Conservation (phyloP, 2,329 filamentous ascomycete genomes). For the Nannizzia gypsea region DNA sequence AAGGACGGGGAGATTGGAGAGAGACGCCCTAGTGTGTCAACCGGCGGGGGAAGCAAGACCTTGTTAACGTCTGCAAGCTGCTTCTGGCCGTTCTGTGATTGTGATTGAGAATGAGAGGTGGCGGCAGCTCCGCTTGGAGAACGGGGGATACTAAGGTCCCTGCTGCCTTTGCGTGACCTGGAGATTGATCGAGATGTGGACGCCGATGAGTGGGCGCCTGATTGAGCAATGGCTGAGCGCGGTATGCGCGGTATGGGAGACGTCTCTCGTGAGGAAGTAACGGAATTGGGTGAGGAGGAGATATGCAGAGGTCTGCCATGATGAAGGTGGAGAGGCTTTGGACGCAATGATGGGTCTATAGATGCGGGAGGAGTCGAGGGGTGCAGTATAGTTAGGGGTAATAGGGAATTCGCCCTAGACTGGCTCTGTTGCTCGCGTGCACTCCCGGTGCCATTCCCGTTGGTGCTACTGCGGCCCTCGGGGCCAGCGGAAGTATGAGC, state of each 20-base stretch:
- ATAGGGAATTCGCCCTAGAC: slow-evolving; percentile 2
- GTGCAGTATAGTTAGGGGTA: slow-evolving; percentile 7
- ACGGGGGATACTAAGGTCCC: slow-evolving; percentile 54
- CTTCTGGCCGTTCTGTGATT: slow-evolving; percentile 41
- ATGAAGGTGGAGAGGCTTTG: slow-evolving; percentile 5
- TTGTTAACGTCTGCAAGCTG: slow-evolving; percentile 57
- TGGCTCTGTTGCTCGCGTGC: slow-evolving; percentile 3
- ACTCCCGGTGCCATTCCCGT: slow-evolving; percentile 1
- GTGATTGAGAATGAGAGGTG: background rate
- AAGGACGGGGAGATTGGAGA: background rate
- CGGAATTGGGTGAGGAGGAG: slow-evolving; percentile 33
- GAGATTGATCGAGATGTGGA: slow-evolving; percentile 29
- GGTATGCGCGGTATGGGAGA: slow-evolving; percentile 32
- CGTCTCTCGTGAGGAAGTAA: slow-evolving; percentile 38
- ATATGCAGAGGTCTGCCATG: slow-evolving; percentile 10
- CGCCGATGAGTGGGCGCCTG: slow-evolving; percentile 20
- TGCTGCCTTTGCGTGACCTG: slow-evolving; percentile 55
- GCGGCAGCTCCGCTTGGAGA: slow-evolving; percentile 26
- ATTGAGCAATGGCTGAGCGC: slow-evolving; percentile 11
- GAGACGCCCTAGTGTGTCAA: background rate
- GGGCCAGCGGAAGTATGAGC: slow-evolving; percentile 7
- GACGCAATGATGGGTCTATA: slow-evolving; percentile 6
- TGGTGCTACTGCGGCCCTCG: slow-evolving; percentile 5
- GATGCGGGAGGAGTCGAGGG: slow-evolving; percentile 2
- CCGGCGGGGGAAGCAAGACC: slow-evolving; percentile 50